These are phyloP conservation scores for Nemania diffusa DNA, from an alignment of 2,329 filamentous ascomycete species.

Conservation along the genomic window DNA sequence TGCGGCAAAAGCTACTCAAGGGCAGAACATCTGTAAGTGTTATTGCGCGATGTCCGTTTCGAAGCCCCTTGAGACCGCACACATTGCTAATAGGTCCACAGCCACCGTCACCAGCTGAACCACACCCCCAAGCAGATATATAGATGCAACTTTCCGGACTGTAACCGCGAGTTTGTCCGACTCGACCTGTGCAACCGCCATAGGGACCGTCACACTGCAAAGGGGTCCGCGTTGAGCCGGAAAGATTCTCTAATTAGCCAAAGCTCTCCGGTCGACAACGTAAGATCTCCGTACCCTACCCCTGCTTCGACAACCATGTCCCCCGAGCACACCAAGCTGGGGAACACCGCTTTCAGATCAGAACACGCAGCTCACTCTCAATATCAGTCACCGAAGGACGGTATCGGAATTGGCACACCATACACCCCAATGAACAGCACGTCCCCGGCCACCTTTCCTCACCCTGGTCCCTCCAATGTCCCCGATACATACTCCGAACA, in stretches of 20 bases:
- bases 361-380: conserved; percentile 54
- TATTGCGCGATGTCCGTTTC: not conserved
- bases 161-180: conserved; percentile 88
- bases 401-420: conserved; percentile 54
- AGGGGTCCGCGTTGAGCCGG: conserved; percentile 79
- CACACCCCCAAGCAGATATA: conserved; percentile 97
- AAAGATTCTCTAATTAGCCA: conserved; percentile 74
- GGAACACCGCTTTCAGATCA: conserved; percentile 54
- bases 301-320: conserved; percentile 58
- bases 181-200: conserved; percentile 91
- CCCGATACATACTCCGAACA: conserved; percentile 57
- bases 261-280: conserved; percentile 55
- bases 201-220: conserved; percentile 81
- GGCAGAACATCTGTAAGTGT: conserved; percentile 87
- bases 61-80: not conserved
- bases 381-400: conserved; percentile 60
- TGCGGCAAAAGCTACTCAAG: conserved; percentile 97
- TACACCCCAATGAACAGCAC: conserved; percentile 60
- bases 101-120: conserved; percentile 92
- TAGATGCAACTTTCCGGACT: conserved; percentile 90
- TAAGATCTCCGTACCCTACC: conserved; percentile 54
- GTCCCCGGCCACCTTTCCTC: conserved; percentile 53
- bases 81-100: conserved; percentile 49
- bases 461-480: conserved; percentile 50
- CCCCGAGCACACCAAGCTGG: conserved; percentile 59